These are phyloP conservation scores for Euptelea pleiosperma DNA, from an alignment of 164 flowering plant genomes.

Conservation along the genomic window DNA sequence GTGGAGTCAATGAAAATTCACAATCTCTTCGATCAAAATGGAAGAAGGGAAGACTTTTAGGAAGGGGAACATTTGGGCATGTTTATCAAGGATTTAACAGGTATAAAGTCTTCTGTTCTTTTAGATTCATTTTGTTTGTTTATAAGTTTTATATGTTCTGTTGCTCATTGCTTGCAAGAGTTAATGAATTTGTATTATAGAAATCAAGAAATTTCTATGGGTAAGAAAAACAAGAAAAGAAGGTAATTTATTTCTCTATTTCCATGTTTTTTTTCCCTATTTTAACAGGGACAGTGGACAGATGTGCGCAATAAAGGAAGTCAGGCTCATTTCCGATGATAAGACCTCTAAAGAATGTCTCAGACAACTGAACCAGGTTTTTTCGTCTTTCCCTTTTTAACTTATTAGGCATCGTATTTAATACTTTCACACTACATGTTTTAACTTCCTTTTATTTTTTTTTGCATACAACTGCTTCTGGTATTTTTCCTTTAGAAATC, in stretches of 20 bases:
- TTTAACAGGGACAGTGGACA: constrained; percentile 72
- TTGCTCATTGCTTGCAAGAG: neutral
- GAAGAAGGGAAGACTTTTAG: constrained; percentile 89
- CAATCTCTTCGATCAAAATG: constrained; percentile 46
- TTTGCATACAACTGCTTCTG: too few species aligned
- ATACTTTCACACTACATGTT: too few species aligned
- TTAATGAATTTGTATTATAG: too few species aligned
- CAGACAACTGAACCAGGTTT: constrained; percentile 83
- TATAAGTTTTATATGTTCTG: too few species aligned
- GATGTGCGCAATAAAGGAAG: constrained; percentile 97
- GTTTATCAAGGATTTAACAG: constrained; percentile 94
- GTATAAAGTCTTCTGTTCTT: constrained; percentile 30
- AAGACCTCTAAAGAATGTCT: constrained; percentile 74
- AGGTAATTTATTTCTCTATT: too few species aligned
- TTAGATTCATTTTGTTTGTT: neutral
- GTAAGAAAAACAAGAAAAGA: too few species aligned
- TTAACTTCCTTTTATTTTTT: neutral
- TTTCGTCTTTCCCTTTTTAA: neutral
- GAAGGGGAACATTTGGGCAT: constrained; percentile 97
- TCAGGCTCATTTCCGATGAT: constrained; percentile 72
- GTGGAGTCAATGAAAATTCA: constrained; percentile 32
- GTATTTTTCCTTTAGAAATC: too few species aligned
- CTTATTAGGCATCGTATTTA: neutral
- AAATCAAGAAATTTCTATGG: too few species aligned
- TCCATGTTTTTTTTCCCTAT: constrained; percentile 5